phyloP scores from a whole-genome alignment of 805 yeast species.

The Starmerella bombicola region DNA sequence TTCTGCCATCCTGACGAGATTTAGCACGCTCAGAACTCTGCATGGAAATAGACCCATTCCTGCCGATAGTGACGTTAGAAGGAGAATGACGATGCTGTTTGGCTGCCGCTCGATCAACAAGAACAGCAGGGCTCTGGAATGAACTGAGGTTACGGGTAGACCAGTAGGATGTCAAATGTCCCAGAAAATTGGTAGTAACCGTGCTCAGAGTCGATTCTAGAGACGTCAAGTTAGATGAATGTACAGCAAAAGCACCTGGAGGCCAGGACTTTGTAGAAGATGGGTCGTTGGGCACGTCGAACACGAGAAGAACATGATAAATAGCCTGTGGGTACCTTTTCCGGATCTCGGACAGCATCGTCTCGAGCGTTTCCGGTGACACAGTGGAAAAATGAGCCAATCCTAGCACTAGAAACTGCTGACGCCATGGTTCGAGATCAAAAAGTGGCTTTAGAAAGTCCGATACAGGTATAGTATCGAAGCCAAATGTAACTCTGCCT shows the following conservation, averaged over 20 bases:
- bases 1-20: constrained; percentile 54
- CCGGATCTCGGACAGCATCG: constrained; percentile 33
- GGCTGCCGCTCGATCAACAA: not conserved
- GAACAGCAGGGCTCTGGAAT: constrained; percentile 51
- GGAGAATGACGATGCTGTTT: constrained; percentile 4
- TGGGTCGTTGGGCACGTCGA: constrained; percentile 29
- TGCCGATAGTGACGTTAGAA: constrained; percentile 17
- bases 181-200: constrained; percentile 50
- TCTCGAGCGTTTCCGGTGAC: constrained; percentile 22
- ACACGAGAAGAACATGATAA: constrained; percentile 43
- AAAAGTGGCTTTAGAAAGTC: constrained; percentile 55
- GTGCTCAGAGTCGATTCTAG: constrained; percentile 63
- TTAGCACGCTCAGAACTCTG: constrained; percentile 30
- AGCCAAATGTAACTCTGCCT: constrained; percentile 57
- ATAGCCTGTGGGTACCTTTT: constrained; percentile 41
- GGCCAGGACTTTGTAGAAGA: constrained; percentile 7
- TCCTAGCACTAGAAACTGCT: constrained; percentile 45
- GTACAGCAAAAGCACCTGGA: constrained; percentile 19
- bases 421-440: constrained; percentile 83
- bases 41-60: constrained; percentile 27
- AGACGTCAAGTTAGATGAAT: constrained; percentile 28
- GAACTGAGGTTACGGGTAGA: constrained; percentile 68
- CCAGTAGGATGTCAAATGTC: constrained; percentile 49
- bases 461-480: constrained; percentile 36
- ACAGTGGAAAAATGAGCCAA: constrained; percentile 28